Percentiles rank a stretch among this genome's conserved stretches.
Evolutionary conservation across 1,284 basidiomycete genomes (phyloP).

Genomic region (Inonotus hispidus): DNA sequence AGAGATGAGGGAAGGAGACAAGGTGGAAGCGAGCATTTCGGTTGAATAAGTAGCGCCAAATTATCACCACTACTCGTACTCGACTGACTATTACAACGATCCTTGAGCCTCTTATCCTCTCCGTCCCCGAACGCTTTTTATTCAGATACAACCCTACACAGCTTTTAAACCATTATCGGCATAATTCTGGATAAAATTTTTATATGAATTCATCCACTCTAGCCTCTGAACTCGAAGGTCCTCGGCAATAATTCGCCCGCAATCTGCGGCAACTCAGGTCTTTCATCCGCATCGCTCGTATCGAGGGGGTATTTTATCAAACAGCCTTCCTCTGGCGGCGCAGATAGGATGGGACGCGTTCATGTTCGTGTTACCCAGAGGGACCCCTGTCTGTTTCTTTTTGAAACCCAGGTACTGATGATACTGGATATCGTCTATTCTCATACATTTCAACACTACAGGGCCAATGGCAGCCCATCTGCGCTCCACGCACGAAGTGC

Average conservation of each 20-base stretch:
- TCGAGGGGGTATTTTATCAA: background rate
- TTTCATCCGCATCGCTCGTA: background rate
- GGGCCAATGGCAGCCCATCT: background rate
- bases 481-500: background rate
- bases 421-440: background rate
- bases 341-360: background rate
- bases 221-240: background rate
- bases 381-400: background rate
- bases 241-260: background rate
- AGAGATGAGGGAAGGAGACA: constrained; percentile 8
- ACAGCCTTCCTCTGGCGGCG: background rate
- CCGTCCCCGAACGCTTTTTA: background rate
- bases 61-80: background rate
- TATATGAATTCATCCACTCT: background rate
- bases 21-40: constrained; percentile 7
- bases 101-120: background rate
- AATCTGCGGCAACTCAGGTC: background rate
- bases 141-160: background rate
- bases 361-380: background rate
- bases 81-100: background rate
- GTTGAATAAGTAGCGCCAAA: background rate
- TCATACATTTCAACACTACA: background rate
- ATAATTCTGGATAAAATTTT: background rate
- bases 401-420: background rate
- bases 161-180: no score